phyloP scores from a whole-genome alignment of 805 yeast species.

The Teunomyces funiuensis region DNA sequence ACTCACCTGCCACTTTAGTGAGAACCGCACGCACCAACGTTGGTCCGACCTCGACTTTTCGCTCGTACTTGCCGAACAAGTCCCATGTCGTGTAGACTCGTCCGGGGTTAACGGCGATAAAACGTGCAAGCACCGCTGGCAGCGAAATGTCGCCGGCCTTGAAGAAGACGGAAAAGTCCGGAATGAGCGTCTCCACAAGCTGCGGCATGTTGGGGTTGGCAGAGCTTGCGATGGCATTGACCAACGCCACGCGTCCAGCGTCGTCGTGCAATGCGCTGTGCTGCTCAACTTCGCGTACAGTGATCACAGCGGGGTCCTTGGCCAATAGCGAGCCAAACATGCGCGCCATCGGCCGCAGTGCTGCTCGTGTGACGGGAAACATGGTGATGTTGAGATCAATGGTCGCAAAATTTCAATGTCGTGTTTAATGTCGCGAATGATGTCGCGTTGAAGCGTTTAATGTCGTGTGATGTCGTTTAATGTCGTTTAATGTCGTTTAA shows the following conservation, averaged over 20 bases:
- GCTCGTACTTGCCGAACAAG: conserved; percentile 28
- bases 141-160: conserved; percentile 1
- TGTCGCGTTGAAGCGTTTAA: too few relatives aligned
- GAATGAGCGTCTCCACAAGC: conserved; percentile 10
- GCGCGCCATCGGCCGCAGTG: neutral
- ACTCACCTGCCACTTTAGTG: conserved; percentile 10
- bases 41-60: conserved; percentile 16
- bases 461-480: too few relatives aligned
- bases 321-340: conserved; percentile 3
- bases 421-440: too few relatives aligned
- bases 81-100: conserved; percentile 53
- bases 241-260: conserved; percentile 6
- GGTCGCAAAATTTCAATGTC: too few relatives aligned
- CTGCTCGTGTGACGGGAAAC: neutral
- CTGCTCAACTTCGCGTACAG: conserved; percentile 3
- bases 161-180: conserved; percentile 13
- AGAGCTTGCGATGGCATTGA: conserved; percentile 10
- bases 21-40: neutral
- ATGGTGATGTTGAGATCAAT: neutral
- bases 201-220: conserved; percentile 8
- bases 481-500: too few relatives aligned
- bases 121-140: conserved; percentile 12
- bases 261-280: conserved; percentile 4
- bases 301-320: conserved; percentile 10
- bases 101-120: conserved; percentile 51